phyloP scores from a whole-genome alignment of 75 land plant species.

The Selaginella moellendorffii region DNA sequence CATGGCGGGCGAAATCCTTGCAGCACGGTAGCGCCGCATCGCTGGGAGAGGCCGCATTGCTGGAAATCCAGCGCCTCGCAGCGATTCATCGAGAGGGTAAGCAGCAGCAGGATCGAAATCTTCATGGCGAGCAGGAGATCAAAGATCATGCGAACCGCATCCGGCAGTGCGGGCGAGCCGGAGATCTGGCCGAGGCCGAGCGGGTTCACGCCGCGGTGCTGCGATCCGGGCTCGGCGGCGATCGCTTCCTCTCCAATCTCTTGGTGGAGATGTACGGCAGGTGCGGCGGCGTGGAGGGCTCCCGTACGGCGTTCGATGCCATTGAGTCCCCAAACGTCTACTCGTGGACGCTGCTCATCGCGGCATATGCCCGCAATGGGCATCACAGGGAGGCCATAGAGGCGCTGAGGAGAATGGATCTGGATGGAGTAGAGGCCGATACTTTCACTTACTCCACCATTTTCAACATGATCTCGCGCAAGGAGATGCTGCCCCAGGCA shows the following conservation, averaged over 20 bases:
- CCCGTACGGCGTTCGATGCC: not conserved
- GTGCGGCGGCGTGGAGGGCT: not conserved
- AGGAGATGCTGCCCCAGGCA: not conserved
- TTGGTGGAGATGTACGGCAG: slow-evolving; percentile 6
- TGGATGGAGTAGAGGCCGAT: not conserved
- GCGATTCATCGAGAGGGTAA: not conserved
- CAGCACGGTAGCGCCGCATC: not conserved
- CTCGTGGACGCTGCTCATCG: slow-evolving; percentile 4
- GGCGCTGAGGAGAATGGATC: not conserved
- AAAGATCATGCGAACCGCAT: not conserved
- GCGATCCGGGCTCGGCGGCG: not conserved
- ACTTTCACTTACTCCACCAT: not conserved
- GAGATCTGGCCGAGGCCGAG: not conserved
- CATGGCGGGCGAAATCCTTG: too few species aligned
- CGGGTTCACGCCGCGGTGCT: not conserved
- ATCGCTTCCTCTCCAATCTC: slow-evolving; percentile 1
- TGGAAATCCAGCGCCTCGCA: not conserved
- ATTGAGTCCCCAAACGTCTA: not conserved
- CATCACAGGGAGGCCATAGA: not conserved
- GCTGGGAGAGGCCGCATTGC: not conserved
- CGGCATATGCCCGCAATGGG: not conserved
- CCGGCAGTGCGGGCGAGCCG: not conserved
- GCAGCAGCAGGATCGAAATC: too few species aligned
- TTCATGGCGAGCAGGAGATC: too few species aligned
- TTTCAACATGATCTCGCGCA: not conserved